Conservation (phyloP, 2,329 filamentous ascomycete genomes). For the Drechmeria coniospora region DNA sequence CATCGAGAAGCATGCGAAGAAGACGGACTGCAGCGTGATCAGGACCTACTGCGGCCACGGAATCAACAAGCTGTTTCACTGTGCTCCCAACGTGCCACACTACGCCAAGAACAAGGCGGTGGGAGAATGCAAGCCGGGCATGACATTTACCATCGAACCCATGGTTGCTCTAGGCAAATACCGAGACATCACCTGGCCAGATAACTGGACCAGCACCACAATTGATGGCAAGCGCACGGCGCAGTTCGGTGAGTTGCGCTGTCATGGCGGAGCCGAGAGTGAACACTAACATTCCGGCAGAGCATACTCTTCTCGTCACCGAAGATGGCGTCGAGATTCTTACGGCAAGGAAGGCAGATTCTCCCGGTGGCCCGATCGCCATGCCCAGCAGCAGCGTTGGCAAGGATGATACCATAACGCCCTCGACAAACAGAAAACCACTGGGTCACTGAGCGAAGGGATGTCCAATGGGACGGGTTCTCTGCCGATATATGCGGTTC, state of each 20-base stretch:
- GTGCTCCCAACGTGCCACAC: conserved; percentile 84
- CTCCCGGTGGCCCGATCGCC: conserved; percentile 50
- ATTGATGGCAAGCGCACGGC: conserved; percentile 79
- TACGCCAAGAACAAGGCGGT: conserved; percentile 98
- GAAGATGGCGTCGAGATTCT: conserved; percentile 69
- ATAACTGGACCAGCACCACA: conserved; percentile 96
- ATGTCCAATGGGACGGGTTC: too few species aligned
- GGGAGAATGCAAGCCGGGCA: conserved; percentile 82
- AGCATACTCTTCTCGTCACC: conserved; percentile 73
- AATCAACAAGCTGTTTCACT: conserved; percentile 87
- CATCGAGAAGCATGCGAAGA: conserved; percentile 91
- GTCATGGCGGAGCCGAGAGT: not conserved
- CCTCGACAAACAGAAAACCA: too few species aligned
- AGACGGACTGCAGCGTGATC: conserved; percentile 73
- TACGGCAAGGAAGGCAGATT: conserved; percentile 56
- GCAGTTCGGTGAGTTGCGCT: conserved; percentile 61
- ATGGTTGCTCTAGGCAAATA: conserved; percentile 93
- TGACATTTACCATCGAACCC: conserved; percentile 98
- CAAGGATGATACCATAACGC: too few species aligned
- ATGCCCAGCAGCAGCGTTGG: too few species aligned
- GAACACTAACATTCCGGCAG: conserved; percentile 22
- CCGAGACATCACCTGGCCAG: conserved; percentile 89
- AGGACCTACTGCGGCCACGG: conserved; percentile 94
- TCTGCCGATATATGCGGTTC: too few species aligned
- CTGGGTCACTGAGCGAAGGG: too few species aligned